Percentiles rank a stretch among this genome's conserved stretches.
Conservation (phyloP, 352 stramenopile genomes). For the Globisporangium recalcitrans region DNA sequence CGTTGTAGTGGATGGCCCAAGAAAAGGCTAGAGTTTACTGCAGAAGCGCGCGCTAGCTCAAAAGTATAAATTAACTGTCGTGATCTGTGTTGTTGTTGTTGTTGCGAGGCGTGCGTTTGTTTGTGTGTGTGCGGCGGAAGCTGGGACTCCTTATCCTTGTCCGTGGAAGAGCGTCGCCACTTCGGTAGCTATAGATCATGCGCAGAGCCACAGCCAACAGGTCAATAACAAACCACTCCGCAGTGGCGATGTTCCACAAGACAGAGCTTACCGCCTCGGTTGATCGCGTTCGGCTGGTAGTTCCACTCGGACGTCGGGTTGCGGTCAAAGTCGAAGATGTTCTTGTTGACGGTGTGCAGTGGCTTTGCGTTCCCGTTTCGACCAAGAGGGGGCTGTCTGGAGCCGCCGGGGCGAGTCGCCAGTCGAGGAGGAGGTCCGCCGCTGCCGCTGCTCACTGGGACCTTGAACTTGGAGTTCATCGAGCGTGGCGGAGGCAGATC, state of each 20-base stretch:
- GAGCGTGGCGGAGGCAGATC: constrained; percentile 1
- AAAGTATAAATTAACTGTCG: constrained; percentile 1
- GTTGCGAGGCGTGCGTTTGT: not conserved
- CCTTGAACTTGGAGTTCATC: constrained; percentile 31
- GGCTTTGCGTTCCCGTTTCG: constrained; percentile 1
- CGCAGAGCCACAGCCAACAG: not conserved
- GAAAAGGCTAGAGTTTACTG: too few relatives aligned
- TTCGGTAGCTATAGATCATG: constrained; percentile 33
- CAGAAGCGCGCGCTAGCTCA: not conserved
- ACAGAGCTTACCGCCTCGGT: constrained; percentile 38
- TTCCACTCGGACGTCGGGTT: constrained; percentile 61
- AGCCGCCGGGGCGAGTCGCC: constrained; percentile 10
- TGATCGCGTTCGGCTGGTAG: constrained; percentile 39
- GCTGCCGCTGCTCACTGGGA: constrained; percentile 16
- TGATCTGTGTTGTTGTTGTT: not conserved
- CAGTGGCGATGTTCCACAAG: not conserved
- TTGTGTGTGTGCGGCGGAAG: not conserved
- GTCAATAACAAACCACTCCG: not conserved
- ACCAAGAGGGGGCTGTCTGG: constrained; percentile 13
- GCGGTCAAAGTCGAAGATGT: constrained; percentile 45
- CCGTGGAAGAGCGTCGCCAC: constrained; percentile 44
- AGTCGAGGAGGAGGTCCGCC: constrained; percentile 6
- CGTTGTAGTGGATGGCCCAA: too few relatives aligned
- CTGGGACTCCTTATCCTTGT: not conserved
- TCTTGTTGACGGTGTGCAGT: constrained; percentile 1